Evolutionary conservation across 169 alveolate species (phyloP).

Genomic region (Neospora caninum): DNA sequence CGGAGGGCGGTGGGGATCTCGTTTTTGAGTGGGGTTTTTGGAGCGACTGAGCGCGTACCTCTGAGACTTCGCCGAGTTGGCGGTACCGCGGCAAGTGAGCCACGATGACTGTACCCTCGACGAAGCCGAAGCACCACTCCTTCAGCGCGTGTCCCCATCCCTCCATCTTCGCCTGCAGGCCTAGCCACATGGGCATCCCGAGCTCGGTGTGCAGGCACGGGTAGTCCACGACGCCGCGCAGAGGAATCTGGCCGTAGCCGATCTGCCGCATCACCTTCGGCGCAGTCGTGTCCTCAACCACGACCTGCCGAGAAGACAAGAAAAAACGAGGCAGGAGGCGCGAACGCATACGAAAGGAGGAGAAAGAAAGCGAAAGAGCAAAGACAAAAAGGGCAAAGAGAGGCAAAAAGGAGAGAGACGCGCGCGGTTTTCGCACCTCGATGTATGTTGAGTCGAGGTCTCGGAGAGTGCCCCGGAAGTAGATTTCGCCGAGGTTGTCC

Average conservation of each 20-base stretch:
- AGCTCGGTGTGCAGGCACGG: slow-evolving; percentile 51
- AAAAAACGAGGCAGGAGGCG: background rate
- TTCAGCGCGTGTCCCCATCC: slow-evolving; percentile 43
- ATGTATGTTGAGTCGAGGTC: slow-evolving; percentile 59
- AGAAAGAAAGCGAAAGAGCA: background rate
- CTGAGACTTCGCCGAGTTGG: slow-evolving; percentile 63
- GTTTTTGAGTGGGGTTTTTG: too few species aligned
- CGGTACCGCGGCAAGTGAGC: slow-evolving; percentile 66
- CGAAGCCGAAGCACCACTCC: slow-evolving; percentile 52
- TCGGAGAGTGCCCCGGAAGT: slow-evolving; percentile 60
- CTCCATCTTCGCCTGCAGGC: slow-evolving; percentile 54
- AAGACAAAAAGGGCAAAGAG: too few species aligned
- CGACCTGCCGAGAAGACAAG: slow-evolving; percentile 15
- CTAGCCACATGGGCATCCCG: slow-evolving; percentile 52
- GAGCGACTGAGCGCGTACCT: background rate
- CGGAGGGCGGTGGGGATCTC: too few species aligned
- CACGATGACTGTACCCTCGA: slow-evolving; percentile 55
- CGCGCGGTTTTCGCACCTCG: slow-evolving; percentile 7
- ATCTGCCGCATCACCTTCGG: slow-evolving; percentile 37
- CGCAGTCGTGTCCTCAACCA: slow-evolving; percentile 56
- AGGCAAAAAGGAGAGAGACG: background rate
- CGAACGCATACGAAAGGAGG: too few species aligned
- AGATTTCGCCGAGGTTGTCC: slow-evolving; percentile 66
- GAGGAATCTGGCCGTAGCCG: slow-evolving; percentile 52
- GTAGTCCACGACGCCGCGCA: slow-evolving; percentile 61